These are phyloP conservation scores for Trypanosoma brucei DNA, from an alignment of 208 protist genomes.

Conservation along the genomic window DNA sequence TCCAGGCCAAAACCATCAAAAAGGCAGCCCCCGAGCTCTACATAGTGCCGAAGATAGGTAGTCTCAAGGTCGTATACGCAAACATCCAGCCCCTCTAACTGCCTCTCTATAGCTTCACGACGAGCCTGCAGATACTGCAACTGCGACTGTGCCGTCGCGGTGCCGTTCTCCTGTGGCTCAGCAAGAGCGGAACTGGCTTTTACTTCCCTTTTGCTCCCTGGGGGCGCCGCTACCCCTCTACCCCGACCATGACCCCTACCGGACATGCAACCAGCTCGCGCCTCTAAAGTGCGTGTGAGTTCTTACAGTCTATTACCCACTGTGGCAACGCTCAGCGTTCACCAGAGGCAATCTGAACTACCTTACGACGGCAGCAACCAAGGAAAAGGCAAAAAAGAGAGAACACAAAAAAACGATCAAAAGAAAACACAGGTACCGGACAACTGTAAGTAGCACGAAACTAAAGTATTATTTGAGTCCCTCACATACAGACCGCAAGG, in stretches of 20 bases:
- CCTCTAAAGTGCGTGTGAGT: no score
- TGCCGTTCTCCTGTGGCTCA: neutral
- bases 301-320: no score
- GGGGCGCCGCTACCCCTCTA: neutral
- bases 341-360: no score
- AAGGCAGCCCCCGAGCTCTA: conserved; percentile 61
- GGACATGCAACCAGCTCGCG: no score
- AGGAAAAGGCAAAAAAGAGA: no score
- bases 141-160: conserved; percentile 3
- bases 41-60: conserved; percentile 51
- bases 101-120: conserved; percentile 41
- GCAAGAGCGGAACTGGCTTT: neutral
- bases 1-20: conserved; percentile 80
- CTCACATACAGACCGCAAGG: no score
- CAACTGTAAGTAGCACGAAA: no score
- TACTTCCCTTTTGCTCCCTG: conserved; percentile 4
- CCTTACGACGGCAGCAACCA: no score
- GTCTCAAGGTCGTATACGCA: conserved; percentile 65
- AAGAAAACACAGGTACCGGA: no score
- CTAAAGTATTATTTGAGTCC: no score
- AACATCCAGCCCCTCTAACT: conserved; percentile 41
- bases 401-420: no score
- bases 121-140: conserved; percentile 33
- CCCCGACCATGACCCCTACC: neutral
- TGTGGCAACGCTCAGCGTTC: no score